These are phyloP conservation scores for Kodamaea arcana DNA, from an alignment of 1,139 yeast genomes.

Conservation along the genomic window DNA sequence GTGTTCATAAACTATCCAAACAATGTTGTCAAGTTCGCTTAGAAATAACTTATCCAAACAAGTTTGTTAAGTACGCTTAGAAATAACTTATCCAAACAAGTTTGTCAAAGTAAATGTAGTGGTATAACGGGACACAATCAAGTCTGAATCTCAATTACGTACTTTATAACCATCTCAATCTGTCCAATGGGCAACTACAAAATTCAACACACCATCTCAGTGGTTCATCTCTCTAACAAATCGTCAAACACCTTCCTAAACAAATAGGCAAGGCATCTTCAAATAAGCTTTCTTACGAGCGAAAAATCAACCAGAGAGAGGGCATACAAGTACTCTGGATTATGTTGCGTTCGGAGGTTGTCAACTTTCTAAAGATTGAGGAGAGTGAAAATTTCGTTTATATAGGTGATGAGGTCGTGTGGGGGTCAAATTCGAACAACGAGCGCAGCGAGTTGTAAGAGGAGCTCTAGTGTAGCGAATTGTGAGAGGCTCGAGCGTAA, in stretches of 20 bases:
- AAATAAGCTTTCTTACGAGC: constrained; percentile 14
- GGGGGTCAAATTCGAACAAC: background rate
- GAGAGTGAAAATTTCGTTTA: constrained; percentile 2
- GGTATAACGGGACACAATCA: constrained; percentile 56
- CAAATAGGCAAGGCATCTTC: constrained; percentile 44
- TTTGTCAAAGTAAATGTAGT: too few species aligned
- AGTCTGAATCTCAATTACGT: constrained; percentile 39
- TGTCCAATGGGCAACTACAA: constrained; percentile 43
- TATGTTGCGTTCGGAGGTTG: constrained; percentile 31
- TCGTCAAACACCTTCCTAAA: constrained; percentile 37
- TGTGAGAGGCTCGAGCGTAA: too few species aligned
- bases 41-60: too few species aligned
- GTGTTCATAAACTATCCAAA: too few species aligned
- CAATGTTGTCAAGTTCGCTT: too few species aligned
- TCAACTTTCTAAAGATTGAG: constrained; percentile 30
- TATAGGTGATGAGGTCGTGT: constrained; percentile 4
- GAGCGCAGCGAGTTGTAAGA: too few species aligned
- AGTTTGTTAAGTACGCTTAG: too few species aligned
- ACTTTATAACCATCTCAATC: constrained; percentile 48
- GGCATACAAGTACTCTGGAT: constrained; percentile 26
- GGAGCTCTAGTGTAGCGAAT: too few species aligned
- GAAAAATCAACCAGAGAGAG: constrained; percentile 24
- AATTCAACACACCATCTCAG: constrained; percentile 18
- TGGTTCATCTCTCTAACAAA: constrained; percentile 8
- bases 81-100: too few species aligned